phyloP scores from a whole-genome alignment of 768 basidiomycete species.

The Tremella mesenterica region DNA sequence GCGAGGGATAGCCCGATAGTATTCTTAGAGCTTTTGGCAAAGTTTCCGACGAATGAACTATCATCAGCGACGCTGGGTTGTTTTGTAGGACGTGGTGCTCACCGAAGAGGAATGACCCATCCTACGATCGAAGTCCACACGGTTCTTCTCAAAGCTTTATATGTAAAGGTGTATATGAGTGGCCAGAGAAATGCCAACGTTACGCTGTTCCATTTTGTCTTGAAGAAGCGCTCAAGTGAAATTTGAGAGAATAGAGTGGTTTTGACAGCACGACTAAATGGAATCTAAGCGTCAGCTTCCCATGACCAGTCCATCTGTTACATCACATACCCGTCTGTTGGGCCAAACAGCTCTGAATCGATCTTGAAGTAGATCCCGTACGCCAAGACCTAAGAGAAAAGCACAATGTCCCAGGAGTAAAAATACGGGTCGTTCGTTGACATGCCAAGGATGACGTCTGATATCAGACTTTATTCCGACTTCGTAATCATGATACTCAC shows the following conservation, averaged over 20 bases:
- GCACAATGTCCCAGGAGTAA: slow-evolving; percentile 22
- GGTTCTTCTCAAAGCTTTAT: background rate
- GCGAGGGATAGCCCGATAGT: slow-evolving; percentile 9
- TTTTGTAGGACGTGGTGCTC: background rate
- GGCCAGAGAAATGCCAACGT: slow-evolving; percentile 2
- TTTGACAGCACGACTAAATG: slow-evolving; percentile 7
- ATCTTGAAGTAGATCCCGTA: slow-evolving; percentile 21
- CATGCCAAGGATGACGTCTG: slow-evolving; percentile 31
- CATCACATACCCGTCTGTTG: slow-evolving; percentile 16
- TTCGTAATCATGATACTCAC: slow-evolving; percentile 4
- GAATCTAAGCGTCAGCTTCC: background rate
- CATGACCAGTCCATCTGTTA: background rate
- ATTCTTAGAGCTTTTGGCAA: slow-evolving; percentile 16
- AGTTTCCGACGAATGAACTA: slow-evolving; percentile 35
- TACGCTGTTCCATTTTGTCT: background rate
- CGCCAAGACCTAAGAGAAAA: slow-evolving; percentile 17
- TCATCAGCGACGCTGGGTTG: background rate
- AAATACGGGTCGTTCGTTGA: slow-evolving; percentile 35
- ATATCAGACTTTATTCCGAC: background rate
- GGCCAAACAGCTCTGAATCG: slow-evolving; percentile 24
- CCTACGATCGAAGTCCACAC: slow-evolving; percentile 7
- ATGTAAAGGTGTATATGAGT: background rate
- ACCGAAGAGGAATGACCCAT: slow-evolving; percentile 2
- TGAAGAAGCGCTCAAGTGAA: background rate
- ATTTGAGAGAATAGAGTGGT: background rate